A percentile compares a stretch with the other conserved stretches of the same genome.
phyloP scores from a whole-genome alignment of 805 yeast genomes.

The Wickerhamomyces canadensis region DNA sequence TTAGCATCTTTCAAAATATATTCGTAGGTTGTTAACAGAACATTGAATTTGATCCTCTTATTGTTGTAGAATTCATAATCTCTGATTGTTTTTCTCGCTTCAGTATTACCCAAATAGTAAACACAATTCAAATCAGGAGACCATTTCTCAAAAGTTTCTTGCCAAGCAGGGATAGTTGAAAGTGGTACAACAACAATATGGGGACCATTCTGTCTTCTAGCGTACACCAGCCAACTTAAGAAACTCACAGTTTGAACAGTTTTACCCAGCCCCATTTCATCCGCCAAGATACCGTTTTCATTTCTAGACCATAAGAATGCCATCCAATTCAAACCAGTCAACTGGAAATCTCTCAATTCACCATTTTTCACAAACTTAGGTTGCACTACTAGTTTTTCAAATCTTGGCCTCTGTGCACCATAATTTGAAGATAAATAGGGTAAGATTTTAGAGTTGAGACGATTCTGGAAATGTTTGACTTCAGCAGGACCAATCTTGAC shows the following conservation, averaged over 20 bases:
- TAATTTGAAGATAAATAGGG: slow-evolving; percentile 79
- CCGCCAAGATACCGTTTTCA: slow-evolving; percentile 96
- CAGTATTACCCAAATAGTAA: slow-evolving; percentile 87
- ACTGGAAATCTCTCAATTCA: slow-evolving; percentile 91
- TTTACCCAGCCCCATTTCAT: slow-evolving; percentile 98
- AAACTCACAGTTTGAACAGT: slow-evolving; percentile 96
- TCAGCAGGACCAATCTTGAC: slow-evolving; percentile 79
- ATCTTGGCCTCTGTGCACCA: slow-evolving; percentile 72
- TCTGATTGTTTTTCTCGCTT: slow-evolving; percentile 75
- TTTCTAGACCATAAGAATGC: slow-evolving; percentile 97
- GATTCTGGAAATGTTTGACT: slow-evolving; percentile 75
- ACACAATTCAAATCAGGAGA: slow-evolving; percentile 93
- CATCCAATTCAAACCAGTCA: slow-evolving; percentile 99
- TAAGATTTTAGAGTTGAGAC: slow-evolving; percentile 76
- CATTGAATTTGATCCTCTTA: slow-evolving; percentile 80
- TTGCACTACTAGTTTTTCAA: slow-evolving; percentile 80
- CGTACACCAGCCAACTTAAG: slow-evolving; percentile 89
- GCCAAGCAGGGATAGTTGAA: slow-evolving; percentile 98
- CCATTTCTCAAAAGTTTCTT: slow-evolving; percentile 97
- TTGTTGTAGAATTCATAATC: slow-evolving; percentile 78
- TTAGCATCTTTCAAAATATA: slow-evolving; percentile 84
- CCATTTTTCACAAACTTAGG: slow-evolving; percentile 90
- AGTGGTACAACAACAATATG: slow-evolving; percentile 94
- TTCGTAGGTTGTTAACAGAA: slow-evolving; percentile 92
- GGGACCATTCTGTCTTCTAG: slow-evolving; percentile 96